Conservation (phyloP, 2,329 filamentous ascomycete species). For the Colletotrichum cereale region DNA sequence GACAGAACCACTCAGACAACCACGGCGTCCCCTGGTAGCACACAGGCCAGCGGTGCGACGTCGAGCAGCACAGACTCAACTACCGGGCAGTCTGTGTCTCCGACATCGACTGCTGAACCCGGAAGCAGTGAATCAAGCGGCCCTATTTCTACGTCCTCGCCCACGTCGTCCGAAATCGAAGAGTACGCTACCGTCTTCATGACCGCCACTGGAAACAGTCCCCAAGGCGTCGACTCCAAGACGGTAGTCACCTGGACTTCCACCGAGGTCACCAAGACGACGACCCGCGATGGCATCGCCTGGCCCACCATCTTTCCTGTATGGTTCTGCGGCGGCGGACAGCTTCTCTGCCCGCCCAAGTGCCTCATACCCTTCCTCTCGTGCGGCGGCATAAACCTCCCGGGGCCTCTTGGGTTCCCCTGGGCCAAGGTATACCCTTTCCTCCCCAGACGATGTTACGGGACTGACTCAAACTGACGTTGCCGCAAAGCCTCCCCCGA, state of each 20-base stretch:
- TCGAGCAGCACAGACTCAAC: not conserved
- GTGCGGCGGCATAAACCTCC: not conserved
- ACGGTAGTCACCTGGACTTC: slow-evolving; percentile 18
- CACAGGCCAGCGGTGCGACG: not conserved
- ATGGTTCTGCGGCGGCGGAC: slow-evolving; percentile 17
- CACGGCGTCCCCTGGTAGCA: not conserved
- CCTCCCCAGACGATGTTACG: not conserved
- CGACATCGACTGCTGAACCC: not conserved
- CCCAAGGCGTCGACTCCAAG: not conserved
- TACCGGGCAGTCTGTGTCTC: not conserved
- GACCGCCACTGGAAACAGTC: slow-evolving; percentile 1
- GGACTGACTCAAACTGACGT: not conserved
- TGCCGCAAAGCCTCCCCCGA: not conserved
- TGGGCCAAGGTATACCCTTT: slow-evolving; percentile 48
- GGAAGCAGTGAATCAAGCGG: not conserved
- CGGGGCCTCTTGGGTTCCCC: slow-evolving; percentile 15
- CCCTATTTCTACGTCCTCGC: not conserved
- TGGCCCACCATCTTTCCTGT: slow-evolving; percentile 20
- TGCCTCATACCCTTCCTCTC: slow-evolving; percentile 24
- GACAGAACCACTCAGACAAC: not conserved
- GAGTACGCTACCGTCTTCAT: not conserved
- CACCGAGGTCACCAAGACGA: slow-evolving; percentile 15
- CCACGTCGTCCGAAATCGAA: not conserved
- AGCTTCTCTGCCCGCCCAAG: slow-evolving; percentile 10
- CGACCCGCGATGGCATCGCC: slow-evolving; percentile 5